Evolutionary conservation across 2,329 filamentous ascomycete genomes (phyloP).

Genomic region (Biscogniauxia marginata): DNA sequence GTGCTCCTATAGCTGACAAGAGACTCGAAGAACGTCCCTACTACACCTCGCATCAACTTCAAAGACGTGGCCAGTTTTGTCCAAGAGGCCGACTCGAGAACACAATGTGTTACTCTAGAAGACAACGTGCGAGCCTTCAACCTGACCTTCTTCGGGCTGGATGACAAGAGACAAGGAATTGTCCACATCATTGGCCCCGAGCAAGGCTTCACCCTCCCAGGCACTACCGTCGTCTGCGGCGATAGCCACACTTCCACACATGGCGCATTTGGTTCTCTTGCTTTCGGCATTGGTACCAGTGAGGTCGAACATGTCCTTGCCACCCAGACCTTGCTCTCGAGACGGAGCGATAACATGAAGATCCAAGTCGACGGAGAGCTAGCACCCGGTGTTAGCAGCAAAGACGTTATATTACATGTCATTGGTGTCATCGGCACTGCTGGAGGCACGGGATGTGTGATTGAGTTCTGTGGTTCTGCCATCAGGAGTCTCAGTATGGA

Average conservation of each 20-base stretch:
- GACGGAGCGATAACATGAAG: conserved; percentile 97
- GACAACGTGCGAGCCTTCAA: conserved; percentile 97
- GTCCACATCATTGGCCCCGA: conserved; percentile 98
- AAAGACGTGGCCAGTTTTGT: conserved; percentile 95
- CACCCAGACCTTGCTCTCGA: conserved; percentile 92
- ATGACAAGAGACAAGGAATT: conserved; percentile 95
- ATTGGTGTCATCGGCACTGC: conserved; percentile 95
- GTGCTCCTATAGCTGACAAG: conserved; percentile 19
- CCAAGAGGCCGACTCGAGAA: conserved; percentile 87
- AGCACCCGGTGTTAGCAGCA: conserved; percentile 87
- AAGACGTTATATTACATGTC: conserved; percentile 89
- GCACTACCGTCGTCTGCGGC: conserved; percentile 94
- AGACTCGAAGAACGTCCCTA: conserved; percentile 78
- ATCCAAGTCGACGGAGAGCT: conserved; percentile 92
- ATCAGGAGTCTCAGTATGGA: conserved; percentile 91
- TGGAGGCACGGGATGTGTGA: conserved; percentile 89
- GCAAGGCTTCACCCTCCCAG: conserved; percentile 96
- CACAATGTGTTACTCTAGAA: conserved; percentile 94
- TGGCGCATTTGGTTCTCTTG: conserved; percentile 90
- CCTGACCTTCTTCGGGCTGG: conserved; percentile 94
- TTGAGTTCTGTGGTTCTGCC: conserved; percentile 95
- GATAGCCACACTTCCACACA: conserved; percentile 98
- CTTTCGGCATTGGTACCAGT: conserved; percentile 95
- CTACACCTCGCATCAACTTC: conserved; percentile 83
- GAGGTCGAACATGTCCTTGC: conserved; percentile 98